Evolutionary conservation across 2,329 filamentous ascomycete species (phyloP).

Genomic region (Neodidymelliopsis sp.): DNA sequence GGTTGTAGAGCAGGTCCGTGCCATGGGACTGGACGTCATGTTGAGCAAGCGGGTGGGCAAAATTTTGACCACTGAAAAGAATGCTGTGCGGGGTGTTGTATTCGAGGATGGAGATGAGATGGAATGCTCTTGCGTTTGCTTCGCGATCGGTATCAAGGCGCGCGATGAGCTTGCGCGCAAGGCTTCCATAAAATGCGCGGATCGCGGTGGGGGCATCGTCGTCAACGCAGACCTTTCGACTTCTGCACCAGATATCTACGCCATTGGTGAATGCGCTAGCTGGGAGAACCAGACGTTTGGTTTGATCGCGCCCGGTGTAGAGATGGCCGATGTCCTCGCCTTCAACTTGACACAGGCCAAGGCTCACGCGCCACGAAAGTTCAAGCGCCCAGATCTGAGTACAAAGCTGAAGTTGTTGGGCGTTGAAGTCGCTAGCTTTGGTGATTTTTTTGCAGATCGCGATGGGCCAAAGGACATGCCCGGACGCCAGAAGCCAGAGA

Average conservation of each 20-base stretch:
- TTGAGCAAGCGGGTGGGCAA: conserved; percentile 76
- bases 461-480: conserved; percentile 83
- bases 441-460: conserved; percentile 89
- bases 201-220: conserved; percentile 78
- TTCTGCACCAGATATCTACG: conserved; percentile 76
- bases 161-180: conserved; percentile 77
- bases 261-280: conserved; percentile 89
- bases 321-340: conserved; percentile 90
- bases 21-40: conserved; percentile 81
- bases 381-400: conserved; percentile 85
- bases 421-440: conserved; percentile 91
- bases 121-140: conserved; percentile 82
- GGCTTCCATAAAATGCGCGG: conserved; percentile 75
- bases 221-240: conserved; percentile 73
- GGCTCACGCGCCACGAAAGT: conserved; percentile 71
- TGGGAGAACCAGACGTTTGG: conserved; percentile 89
- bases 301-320: conserved; percentile 86
- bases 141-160: conserved; percentile 86
- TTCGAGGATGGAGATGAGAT: conserved; percentile 84
- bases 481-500: conserved; percentile 58
- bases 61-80: conserved; percentile 72
- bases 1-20: conserved; percentile 81
- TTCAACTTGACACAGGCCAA: conserved; percentile 90
- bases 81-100: conserved; percentile 74
- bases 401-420: conserved; percentile 91